Evolutionary conservation across 192 early-diverging fungal genomes (phyloP).

Genomic region (Chytriomyces sp.): DNA sequence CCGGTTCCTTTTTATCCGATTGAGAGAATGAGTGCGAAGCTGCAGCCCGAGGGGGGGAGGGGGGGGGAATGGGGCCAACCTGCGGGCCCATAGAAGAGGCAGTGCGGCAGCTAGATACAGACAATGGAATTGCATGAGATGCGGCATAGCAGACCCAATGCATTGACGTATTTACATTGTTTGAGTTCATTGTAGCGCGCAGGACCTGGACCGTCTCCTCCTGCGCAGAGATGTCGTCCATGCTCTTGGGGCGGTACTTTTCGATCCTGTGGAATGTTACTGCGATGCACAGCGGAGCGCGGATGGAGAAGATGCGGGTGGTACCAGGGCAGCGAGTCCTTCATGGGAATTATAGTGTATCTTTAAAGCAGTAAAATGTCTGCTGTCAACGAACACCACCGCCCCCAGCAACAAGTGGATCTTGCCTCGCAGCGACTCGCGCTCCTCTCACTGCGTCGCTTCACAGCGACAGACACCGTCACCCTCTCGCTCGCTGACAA

Average conservation of each 20-base stretch:
- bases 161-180: conserved; percentile 67
- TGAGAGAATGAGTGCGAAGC: neutral
- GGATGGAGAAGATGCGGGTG: no score
- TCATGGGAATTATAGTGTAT: no score
- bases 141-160: neutral
- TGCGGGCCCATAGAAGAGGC: conserved; percentile 97
- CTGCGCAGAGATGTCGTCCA: conserved; percentile 87
- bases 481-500: conserved; percentile 8
- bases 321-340: no score
- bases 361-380: no score
- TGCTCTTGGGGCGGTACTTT: conserved; percentile 90
- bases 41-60: no score
- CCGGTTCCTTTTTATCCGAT: conserved; percentile 65
- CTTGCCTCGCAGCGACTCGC: no score
- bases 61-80: conserved; percentile 26
- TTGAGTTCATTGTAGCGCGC: conserved; percentile 78
- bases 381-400: no score
- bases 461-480: no score
- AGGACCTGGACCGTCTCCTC: conserved; percentile 86
- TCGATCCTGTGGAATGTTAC: conserved; percentile 89
- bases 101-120: conserved; percentile 80
- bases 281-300: no score
- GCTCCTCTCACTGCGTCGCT: no score
- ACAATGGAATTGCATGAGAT: neutral
- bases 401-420: no score